Base-by-base conservation (phyloP, 345 rosid species). In the Bretschneidera sinensis region DNA sequence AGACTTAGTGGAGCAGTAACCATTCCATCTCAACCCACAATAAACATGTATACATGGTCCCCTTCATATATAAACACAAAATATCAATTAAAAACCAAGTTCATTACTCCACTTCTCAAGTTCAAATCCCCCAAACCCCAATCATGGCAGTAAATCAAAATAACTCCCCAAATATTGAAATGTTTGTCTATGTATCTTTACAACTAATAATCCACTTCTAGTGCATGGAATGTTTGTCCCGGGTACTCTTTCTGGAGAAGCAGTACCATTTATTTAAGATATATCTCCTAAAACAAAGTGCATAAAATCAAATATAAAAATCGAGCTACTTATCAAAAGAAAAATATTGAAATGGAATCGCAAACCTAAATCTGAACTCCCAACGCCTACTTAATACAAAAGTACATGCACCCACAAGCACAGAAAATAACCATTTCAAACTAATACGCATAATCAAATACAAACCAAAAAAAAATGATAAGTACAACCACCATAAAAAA, bases 351-450 rank as follows among this genome's bases (percentile, higher is more conserved):
- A 39, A 14, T 11, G 23, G 9, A 53, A 62, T 43, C 9, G 6
- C 51, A 22, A 60, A 35, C 34, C 21, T 24, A 14, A 21, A 22
- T 10, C 28, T 23, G 55, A 7, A 24, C 22, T 52, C 20, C 51
- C 51, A 48, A 17, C 4, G 17, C 48, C 25, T 60, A 20, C 21
- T 19, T 15, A 35, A 33, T 2, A 24, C 22, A 43, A 35, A 20
- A 16, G 45, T 53, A 64, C 49, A 63, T 31, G 21, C 17, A 58
- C 24, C 28, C 20, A 51, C 67, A 16, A 19, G 10, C 14, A 21
- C 33, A 21, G 8, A 24, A 21, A 39, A 58, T 43, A 1, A 39
- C 21, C n/a, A 13, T 7, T 54, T 52, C 24, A 17, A 14, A 22
- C n/a, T 17, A 17, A 53, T 31, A 31, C 9, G 35, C 4, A 31